These are phyloP conservation scores for Sclerotinia minor DNA, from an alignment of 2,329 filamentous ascomycete genomes.

Conservation along the genomic window DNA sequence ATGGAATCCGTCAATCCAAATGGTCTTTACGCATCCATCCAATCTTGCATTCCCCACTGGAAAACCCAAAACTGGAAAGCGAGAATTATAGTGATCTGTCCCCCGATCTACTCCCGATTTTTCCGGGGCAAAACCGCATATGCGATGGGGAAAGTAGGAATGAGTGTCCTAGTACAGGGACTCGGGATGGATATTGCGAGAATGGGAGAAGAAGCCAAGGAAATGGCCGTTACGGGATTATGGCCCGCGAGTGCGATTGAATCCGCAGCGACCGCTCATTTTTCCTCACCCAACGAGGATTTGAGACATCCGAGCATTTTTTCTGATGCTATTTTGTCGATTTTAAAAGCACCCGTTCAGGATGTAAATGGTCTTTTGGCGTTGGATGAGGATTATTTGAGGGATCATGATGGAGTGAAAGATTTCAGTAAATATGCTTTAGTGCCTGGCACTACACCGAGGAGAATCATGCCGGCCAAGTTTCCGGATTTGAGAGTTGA, in stretches of 20 bases:
- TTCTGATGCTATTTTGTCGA: conserved; percentile 74
- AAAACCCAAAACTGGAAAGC: conserved; percentile 54
- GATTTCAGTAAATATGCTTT: conserved; percentile 75
- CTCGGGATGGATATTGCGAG: conserved; percentile 78
- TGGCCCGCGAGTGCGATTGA: conserved; percentile 81
- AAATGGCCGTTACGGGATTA: conserved; percentile 77
- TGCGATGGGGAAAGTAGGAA: conserved; percentile 74
- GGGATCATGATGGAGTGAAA: conserved; percentile 59
- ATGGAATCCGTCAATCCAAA: conserved; percentile 76
- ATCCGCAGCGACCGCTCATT: conserved; percentile 64
- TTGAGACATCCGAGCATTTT: conserved; percentile 73
- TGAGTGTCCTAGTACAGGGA: conserved; percentile 80
- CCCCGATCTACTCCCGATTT: conserved; percentile 83
- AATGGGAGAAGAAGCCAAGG: conserved; percentile 53
- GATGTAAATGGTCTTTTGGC: conserved; percentile 70
- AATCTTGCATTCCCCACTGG: conserved; percentile 68
- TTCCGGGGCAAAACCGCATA: conserved; percentile 85
- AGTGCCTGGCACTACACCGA: conserved; percentile 61
- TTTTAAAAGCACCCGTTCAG: conserved; percentile 60
- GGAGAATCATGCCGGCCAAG: conserved; percentile 72
- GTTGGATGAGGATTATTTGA: conserved; percentile 79
- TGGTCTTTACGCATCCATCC: conserved; percentile 72
- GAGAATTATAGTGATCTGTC: conserved; percentile 75
- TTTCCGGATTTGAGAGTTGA: conserved; percentile 70
- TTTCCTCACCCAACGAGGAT: conserved; percentile 49